These are phyloP conservation scores for Flaveria trinervia DNA, from an alignment of 129 eudicot genomes.

Conservation along the genomic window DNA sequence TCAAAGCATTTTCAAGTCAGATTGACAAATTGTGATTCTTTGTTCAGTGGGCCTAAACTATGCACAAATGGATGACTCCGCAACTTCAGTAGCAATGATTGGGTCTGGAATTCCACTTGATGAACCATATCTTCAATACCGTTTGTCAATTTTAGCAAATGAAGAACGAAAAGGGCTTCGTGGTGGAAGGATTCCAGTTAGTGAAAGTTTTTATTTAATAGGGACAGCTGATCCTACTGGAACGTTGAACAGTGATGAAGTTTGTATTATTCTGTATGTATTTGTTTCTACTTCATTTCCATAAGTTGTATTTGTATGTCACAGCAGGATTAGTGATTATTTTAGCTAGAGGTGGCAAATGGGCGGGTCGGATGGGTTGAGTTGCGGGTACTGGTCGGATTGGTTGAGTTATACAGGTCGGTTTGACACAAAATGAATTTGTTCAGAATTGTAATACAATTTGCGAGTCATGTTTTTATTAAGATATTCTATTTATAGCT, in stretches of 20 bases:
- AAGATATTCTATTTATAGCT: background rate
- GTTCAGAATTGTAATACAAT: background rate
- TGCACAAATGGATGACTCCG: conserved; percentile 53
- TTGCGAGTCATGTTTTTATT: background rate
- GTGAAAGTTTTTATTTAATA: conserved; percentile 33
- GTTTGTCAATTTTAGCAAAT: conserved; percentile 28
- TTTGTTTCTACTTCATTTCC: conserved; percentile 18
- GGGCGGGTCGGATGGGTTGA: background rate
- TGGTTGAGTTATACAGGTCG: background rate
- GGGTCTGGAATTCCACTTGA: conserved; percentile 55
- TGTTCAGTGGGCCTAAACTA: conserved; percentile 58
- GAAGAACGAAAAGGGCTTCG: conserved; percentile 40
- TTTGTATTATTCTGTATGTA: conserved; percentile 42
- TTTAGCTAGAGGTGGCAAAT: background rate
- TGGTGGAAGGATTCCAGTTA: conserved; percentile 28
- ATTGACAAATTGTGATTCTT: conserved; percentile 16
- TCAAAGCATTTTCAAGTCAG: background rate
- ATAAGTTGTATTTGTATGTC: background rate
- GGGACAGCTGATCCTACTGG: conserved; percentile 47
- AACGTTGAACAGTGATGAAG: conserved; percentile 35
- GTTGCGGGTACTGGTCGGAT: too few relatives aligned
- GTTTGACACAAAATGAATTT: background rate
- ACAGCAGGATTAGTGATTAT: background rate
- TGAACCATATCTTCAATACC: conserved; percentile 40
- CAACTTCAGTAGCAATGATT: conserved; percentile 57